Evolutionary conservation across 2,329 filamentous ascomycete genomes (phyloP), one percentile per base, ranked within the genome.

Genomic region (Ophiostoma ips): DNA sequence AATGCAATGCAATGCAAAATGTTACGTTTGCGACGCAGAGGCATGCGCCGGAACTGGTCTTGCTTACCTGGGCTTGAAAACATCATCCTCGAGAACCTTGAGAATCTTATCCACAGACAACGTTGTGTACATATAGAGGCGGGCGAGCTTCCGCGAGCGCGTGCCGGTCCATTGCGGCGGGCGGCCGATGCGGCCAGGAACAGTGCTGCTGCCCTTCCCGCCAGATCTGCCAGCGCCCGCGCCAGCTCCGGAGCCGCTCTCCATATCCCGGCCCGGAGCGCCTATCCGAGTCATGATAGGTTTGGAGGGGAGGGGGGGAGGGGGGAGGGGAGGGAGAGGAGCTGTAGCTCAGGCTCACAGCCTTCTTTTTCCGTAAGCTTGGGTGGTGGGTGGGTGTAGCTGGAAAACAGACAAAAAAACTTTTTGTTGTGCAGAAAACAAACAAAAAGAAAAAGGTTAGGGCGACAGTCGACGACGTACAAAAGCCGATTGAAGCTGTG

Each of bases 101-200:
- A 79, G 66, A 13, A 77, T 77, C 60, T 71, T 70, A 2, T 69
- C 63, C 13, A 77, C 63, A 1, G 70, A 68, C 5, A 79, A 64
- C 0, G 66, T 73, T 0, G 75, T 79, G 57, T 75, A 78, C 50
- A 77, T 62, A 55, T 79, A 79, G 8, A 79, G 68, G 8, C 75
- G 67, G 8, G 71, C 67, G 51, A 79, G 64, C 59, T 73, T 75
- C 38, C 76, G 69, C 55, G 71, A 69, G 5, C 71, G 68, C 2
- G 71, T 71, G 13, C 66, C 61, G 10, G 69, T 76, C 76, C 76
- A 79, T 55, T 76, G 68, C 37, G 72, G 70, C 2, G 76, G 76
- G 13, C 76, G 71, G 13, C 76, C 76, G 24, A 65, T 65, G 38
- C 62, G 59, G 7, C 63, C 61, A 3, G 58, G 55, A 13, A 57